These are phyloP conservation scores for Mariannaea elegans DNA, from an alignment of 2,329 filamentous ascomycete genomes.

Conservation along the genomic window DNA sequence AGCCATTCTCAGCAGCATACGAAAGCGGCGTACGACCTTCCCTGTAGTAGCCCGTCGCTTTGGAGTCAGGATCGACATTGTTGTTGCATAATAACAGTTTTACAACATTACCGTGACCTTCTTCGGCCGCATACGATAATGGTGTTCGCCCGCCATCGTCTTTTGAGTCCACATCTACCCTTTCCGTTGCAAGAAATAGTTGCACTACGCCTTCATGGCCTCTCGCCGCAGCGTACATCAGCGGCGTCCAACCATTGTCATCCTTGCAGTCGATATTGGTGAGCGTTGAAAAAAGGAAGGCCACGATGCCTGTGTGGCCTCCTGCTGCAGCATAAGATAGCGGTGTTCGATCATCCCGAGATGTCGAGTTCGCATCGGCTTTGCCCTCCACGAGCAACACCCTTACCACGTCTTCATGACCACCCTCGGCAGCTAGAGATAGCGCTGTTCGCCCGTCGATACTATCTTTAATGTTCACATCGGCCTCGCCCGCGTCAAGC, in stretches of 20 bases:
- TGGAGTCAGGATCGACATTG: not conserved
- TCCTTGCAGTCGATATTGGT: not conserved
- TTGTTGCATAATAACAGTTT: not conserved
- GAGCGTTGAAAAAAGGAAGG: not conserved
- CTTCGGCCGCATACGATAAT: not conserved
- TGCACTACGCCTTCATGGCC: not conserved
- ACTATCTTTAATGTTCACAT: not conserved
- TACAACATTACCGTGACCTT: not conserved
- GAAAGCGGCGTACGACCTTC: not conserved
- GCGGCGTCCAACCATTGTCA: not conserved
- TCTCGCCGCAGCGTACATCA: not conserved
- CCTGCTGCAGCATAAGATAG: not conserved
- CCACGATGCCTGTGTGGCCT: not conserved
- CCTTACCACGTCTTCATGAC: no score
- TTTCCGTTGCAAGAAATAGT: not conserved
- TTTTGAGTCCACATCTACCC: not conserved
- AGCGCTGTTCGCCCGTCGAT: no score
- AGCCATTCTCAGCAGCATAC: not conserved
- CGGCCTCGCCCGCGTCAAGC: not conserved
- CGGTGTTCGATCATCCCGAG: not conserved
- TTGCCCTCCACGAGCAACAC: no score
- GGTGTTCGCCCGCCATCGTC: not conserved
- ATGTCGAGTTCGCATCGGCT: not conserved
- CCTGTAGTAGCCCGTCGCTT: no score
- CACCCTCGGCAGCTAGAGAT: no score